phyloP scores from a whole-genome alignment of 2,329 filamentous ascomycete species.

The Mollisia scopiformis region DNA sequence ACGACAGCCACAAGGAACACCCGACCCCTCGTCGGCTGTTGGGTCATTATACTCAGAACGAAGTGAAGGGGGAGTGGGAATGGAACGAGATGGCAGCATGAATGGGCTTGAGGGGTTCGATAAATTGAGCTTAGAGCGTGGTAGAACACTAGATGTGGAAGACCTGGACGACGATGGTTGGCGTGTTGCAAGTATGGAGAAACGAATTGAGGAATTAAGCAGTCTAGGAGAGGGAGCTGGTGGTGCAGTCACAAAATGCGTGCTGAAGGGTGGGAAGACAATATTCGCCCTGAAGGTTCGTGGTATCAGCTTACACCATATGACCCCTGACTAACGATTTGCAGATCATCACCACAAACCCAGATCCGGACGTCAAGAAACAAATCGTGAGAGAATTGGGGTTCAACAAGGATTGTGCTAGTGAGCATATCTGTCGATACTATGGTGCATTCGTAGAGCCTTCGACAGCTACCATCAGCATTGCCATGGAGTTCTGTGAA shows the following conservation, averaged over 20 bases:
- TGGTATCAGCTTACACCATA: background rate
- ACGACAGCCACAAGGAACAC: conserved; percentile 68
- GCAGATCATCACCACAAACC: conserved; percentile 96
- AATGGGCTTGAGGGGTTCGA: conserved; percentile 79
- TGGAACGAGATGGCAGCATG: conserved; percentile 83
- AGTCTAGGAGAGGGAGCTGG: conserved; percentile 93
- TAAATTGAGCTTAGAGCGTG: conserved; percentile 79
- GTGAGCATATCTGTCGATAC: conserved; percentile 94
- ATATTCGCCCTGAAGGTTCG: conserved; percentile 93
- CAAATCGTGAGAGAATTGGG: conserved; percentile 95
- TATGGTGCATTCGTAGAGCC: conserved; percentile 95
- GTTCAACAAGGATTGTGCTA: conserved; percentile 97
- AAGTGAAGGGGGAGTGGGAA: conserved; percentile 72
- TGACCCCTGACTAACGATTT: conserved; percentile 9
- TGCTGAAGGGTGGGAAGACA: conserved; percentile 87
- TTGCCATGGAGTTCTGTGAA: conserved; percentile 99
- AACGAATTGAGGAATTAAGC: conserved; percentile 84
- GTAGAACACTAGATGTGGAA: conserved; percentile 84
- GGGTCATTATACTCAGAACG: conserved; percentile 82
- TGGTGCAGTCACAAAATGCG: conserved; percentile 90
- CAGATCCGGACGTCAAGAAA: conserved; percentile 96
- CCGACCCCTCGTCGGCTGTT: conserved; percentile 87
- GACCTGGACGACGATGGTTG: conserved; percentile 95
- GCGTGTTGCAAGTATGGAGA: conserved; percentile 88
- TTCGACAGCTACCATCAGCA: conserved; percentile 94